Evolutionary conservation across 257 asterid species (phyloP).

Genomic region (Datura wrightii): DNA sequence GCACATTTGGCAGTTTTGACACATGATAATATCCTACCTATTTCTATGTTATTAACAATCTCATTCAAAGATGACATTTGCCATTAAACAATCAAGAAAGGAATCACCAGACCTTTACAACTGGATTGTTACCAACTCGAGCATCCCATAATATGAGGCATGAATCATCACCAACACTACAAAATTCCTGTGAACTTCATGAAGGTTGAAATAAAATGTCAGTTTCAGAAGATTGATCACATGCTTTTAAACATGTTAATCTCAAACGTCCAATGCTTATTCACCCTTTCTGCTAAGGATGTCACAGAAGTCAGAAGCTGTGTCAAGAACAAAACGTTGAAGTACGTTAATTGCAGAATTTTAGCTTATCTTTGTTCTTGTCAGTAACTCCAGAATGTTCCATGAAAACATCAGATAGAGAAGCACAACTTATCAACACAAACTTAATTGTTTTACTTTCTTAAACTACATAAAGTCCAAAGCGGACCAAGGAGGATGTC

Average conservation of each 20-base stretch:
- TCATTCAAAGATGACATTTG: background rate
- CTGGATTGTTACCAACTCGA: constrained; percentile 72
- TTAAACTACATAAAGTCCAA: background rate
- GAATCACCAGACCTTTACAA: constrained; percentile 61
- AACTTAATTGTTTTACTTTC: background rate
- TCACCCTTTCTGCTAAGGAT: background rate
- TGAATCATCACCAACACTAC: constrained; percentile 99
- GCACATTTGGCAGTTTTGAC: constrained; percentile 18
- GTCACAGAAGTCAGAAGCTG: background rate
- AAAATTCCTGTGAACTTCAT: constrained; percentile 92
- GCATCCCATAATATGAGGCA: constrained; percentile 98
- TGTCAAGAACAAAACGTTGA: constrained; percentile 23
- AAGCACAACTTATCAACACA: background rate
- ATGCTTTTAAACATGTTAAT: constrained; percentile 29
- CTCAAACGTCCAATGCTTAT: background rate
- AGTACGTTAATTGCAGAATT: constrained; percentile 16
- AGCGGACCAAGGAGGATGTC: background rate
- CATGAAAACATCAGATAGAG: background rate
- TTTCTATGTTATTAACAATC: background rate
- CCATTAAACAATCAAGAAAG: constrained; percentile 18
- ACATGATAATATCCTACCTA: constrained; percentile 23
- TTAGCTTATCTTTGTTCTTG: constrained; percentile 21
- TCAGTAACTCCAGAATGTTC: constrained; percentile 4
- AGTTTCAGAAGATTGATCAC: constrained; percentile 37
- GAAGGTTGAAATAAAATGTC: constrained; percentile 31